Base-by-base conservation (phyloP, 495 filamentous ascomycete genomes). In the Daldinia caldariorum region DNA sequence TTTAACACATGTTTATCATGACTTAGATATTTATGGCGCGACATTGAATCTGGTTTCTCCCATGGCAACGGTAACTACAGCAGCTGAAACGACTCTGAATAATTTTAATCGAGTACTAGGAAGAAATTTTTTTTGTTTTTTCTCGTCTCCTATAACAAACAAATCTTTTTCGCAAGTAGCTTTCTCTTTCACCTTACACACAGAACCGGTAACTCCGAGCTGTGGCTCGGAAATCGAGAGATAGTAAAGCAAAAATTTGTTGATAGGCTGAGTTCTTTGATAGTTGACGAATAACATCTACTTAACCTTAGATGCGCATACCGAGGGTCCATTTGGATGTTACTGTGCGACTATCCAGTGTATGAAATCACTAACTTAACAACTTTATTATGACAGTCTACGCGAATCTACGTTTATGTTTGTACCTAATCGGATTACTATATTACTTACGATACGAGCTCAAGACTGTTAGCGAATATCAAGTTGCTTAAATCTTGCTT, bases 201-300 rank as follows among this genome's bases (percentile, higher is more conserved):
- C 10, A 16, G 14, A 4, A 38, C 12, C 43, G 22, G 63, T 58
- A 71, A 71, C 58, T 71, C 68, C 68, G 68, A 66, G 9, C 51
- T 45, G 57, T 37, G 59, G 41, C 62, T 71, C 68, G 68, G 68
- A 71, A 5, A 62, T 63, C 58, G 62, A 66, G 20, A 29, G 4
- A 8, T 14, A 26, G 53, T 1, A 43, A 6, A 64, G 35, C 10
- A 50, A 22, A 49, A 37, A 26, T 45, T 14, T 18, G 9, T 38
- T 63, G 50, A 64, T 57, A n/a, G 61, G 53, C 47, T 26, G 20
- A 12, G 20, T 14, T 56, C 7, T 10, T 12, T 34, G 16, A 56
- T 56, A 37, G n/a, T 6, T 50, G 20, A 50, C 20, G 18, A n/a
- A 50, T 22, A 50, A 43, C 13, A 43, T 12, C 12, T 43, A 26